phyloP scores from a whole-genome alignment of 2,329 filamentous ascomycete species.

The Tolypocladium cylindrosporum region DNA sequence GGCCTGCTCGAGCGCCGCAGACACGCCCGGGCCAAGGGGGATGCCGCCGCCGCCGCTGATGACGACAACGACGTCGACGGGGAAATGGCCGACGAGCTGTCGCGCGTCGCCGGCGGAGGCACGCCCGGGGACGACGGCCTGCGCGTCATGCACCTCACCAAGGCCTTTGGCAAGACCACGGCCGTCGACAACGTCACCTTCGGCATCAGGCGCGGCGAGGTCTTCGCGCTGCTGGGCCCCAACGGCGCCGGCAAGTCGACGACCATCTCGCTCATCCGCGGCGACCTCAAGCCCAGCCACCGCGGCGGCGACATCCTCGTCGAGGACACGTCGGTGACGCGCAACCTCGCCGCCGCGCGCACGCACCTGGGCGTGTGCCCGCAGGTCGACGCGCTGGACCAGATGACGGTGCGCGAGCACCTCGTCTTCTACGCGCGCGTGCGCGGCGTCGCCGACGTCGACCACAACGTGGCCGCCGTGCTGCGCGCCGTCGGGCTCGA shows the following conservation, averaged over 20 bases:
- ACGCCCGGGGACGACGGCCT: slow-evolving; percentile 55
- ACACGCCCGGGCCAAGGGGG: slow-evolving; percentile 4
- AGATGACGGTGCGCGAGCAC: slow-evolving; percentile 83
- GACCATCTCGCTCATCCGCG: slow-evolving; percentile 78
- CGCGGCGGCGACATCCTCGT: slow-evolving; percentile 73
- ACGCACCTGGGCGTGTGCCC: slow-evolving; percentile 83
- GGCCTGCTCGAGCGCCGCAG: slow-evolving; percentile 25
- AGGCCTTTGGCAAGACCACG: slow-evolving; percentile 63
- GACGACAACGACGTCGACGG: slow-evolving; percentile 33
- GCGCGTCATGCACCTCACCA: slow-evolving; percentile 70
- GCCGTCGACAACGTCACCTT: slow-evolving; percentile 89
- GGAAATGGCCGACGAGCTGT: slow-evolving; percentile 56
- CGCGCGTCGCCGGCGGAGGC: slow-evolving; percentile 39
- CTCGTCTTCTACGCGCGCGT: slow-evolving; percentile 80
- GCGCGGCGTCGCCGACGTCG: slow-evolving; percentile 64
- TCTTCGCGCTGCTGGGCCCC: slow-evolving; percentile 81
- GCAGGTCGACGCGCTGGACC: slow-evolving; percentile 78
- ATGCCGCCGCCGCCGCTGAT: slow-evolving; percentile 2
- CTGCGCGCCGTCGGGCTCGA: slow-evolving; percentile 71
- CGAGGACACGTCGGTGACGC: slow-evolving; percentile 66
- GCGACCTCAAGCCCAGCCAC: slow-evolving; percentile 66
- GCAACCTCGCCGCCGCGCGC: slow-evolving; percentile 61
- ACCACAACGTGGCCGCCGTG: slow-evolving; percentile 69
- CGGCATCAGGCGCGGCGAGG: slow-evolving; percentile 66
- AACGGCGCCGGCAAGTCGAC: slow-evolving; percentile 91